Base-by-base conservation (phyloP, 2,329 filamentous ascomycete genomes). In the Basipetospora chlamydospora region DNA sequence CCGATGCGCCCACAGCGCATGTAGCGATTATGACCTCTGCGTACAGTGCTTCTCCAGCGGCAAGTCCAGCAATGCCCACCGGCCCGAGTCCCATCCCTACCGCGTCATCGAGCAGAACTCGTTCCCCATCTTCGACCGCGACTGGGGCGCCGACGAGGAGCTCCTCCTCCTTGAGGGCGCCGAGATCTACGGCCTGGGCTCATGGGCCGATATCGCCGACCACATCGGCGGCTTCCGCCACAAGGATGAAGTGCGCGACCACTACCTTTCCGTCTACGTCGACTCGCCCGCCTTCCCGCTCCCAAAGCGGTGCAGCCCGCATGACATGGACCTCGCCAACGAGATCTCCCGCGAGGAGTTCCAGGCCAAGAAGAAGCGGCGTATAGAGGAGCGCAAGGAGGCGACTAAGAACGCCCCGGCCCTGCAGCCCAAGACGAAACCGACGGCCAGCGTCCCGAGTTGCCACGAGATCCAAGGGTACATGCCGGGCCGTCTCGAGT, bases 401-500 rank as follows among this genome's bases (percentile, higher is more conserved):
- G 79, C 76, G 1, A 80, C 83, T 28, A 93, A 90, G 57, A 81
- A 80, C 42, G 82, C 84, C 7, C 77, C 84, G 1, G 79, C 85
- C 1, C 70, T 86, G 26, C 82, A 84, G 17, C 85, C 88, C 2
- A 94, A 95, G 58, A 87, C 88, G 47, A 96, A 96, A 52, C 90
- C 90, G 0, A 96, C 88, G 0, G 87, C 87, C 7, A 93, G 83
- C 62, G 86, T 95, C 3, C 90, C 90, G 1, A 80, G 86, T 23
- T 98, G 90, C 56, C 90, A 98, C 62, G 90, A 98, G 58, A 90
- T 98, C 26, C 86, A 95, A 57, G 90, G 90, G 3, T 98, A 93
- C 55, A 98, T 98, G 90, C 90, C 90, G 3, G 90, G 90, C 30
- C 85, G 90, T 28, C 60, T 98, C 44, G 90, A 98, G 51, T 98